phyloP scores from a whole-genome alignment of 2,329 filamentous ascomycete species.

The Macrophomina phaseolina region DNA sequence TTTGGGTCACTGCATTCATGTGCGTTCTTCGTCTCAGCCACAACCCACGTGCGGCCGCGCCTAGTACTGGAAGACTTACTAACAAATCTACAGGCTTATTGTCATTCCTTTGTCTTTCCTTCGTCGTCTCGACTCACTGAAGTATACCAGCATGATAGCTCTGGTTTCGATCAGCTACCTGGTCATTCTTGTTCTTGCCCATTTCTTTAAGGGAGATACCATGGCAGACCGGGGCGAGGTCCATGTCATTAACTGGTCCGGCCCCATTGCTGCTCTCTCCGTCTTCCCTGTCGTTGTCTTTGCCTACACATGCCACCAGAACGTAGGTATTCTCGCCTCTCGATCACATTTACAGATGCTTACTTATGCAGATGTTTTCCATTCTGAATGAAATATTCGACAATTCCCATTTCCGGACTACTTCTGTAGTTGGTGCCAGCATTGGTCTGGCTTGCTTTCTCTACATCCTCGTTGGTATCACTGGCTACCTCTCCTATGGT shows the following conservation, averaged over 20 bases:
- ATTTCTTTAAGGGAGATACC: slow-evolving; percentile 81
- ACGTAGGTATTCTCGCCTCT: slow-evolving; percentile 61
- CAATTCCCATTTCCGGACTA: slow-evolving; percentile 78
- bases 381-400: slow-evolving; percentile 94
- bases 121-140: slow-evolving; percentile 88
- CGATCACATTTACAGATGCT: slow-evolving; percentile 19
- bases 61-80: slow-evolving; percentile 24
- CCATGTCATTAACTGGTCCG: slow-evolving; percentile 77
- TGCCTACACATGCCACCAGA: slow-evolving; percentile 99
- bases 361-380: slow-evolving; percentile 81
- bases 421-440: slow-evolving; percentile 78
- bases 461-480: slow-evolving; percentile 91
- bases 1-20: slow-evolving; percentile 99
- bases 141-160: slow-evolving; percentile 93
- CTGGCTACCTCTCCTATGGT: slow-evolving; percentile 94
- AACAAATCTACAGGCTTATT: slow-evolving; percentile 65
- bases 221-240: slow-evolving; percentile 75
- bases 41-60: neutral
- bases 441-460: slow-evolving; percentile 87
- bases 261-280: slow-evolving; percentile 77
- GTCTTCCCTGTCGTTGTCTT: slow-evolving; percentile 96
- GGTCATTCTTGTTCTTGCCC: slow-evolving; percentile 89
- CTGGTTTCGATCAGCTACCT: slow-evolving; percentile 93
- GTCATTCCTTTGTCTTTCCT: slow-evolving; percentile 95
- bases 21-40: slow-evolving; percentile 48